Base-by-base conservation (phyloP, 2,329 filamentous ascomycete genomes). In the Furcasterigmium furcatum region DNA sequence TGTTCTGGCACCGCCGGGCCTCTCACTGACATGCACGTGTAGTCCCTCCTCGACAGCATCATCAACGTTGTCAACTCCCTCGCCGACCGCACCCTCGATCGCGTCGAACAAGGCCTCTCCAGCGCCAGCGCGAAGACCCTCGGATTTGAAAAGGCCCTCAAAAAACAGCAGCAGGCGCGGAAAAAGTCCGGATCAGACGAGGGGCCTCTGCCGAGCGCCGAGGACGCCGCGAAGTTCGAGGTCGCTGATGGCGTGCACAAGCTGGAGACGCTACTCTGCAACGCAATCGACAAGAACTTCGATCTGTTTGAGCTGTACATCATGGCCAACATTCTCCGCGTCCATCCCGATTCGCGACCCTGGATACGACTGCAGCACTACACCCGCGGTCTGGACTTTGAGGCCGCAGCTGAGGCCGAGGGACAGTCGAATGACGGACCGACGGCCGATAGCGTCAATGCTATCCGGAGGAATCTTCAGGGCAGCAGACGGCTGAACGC, bases 21-120 rank as follows among this genome's bases (percentile, higher is more conserved):
- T 7, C 32, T 18, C 34, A 16, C 47, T 44, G 14, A 48, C 22
- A 16, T 4, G 12, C 7, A n/a, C 24, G 22, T 36, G 21, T 58
- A 96, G 91, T 88, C 88, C 50, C 82, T 99, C 35, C 87, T 99
- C 60, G 94, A 99, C 80, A 92, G 97, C 70, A 91, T 97, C 57
- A 96, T 97, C 72, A 96, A 97, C 74, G 88, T 87, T 45, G 84
- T 96, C 66, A 99, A 97, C 72, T 88, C 92, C 59, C 81, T 96
- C 58, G 87, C 94, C 59, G 94, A 95, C 68, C 87, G 87, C 64
- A 91, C 90, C 44, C 84, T 96, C 58, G 88, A 89, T 58, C 89
- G 87, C 49, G 84, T 97, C 53, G 94, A 97, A 67, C 81, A 83
- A 45, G 88, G 89, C 2, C 82, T 99, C 18, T 74, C 89, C 41